Evolutionary conservation across 345 rosid genomes (phyloP).

Genomic region (Hibiscus syriacus): DNA sequence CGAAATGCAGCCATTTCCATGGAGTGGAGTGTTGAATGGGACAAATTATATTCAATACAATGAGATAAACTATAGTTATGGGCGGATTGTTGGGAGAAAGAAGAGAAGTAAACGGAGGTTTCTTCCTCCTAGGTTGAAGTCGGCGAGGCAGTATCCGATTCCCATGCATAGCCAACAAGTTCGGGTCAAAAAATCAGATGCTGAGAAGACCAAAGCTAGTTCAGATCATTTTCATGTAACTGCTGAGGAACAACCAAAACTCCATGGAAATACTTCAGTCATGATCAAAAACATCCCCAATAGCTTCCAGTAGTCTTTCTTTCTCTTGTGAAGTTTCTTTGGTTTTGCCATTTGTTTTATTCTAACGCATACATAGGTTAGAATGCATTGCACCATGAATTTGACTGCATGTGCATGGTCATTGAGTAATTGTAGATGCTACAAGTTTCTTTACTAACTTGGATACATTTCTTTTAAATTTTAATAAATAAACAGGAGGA

Average conservation of each 20-base stretch:
- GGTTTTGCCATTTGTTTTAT: background rate
- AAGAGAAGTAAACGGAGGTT: background rate
- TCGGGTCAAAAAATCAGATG: background rate
- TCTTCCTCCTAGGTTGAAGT: background rate
- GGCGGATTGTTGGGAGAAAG: background rate
- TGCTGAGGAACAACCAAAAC: background rate
- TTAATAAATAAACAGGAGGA: slow-evolving; percentile 24
- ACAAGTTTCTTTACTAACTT: background rate
- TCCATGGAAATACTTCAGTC: slow-evolving; percentile 23
- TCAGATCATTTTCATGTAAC: background rate
- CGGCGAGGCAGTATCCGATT: background rate
- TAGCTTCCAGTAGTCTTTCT: slow-evolving; percentile 19
- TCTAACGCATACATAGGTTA: too few species aligned
- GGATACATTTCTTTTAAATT: background rate
- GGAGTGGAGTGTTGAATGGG: background rate
- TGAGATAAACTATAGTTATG: too few species aligned
- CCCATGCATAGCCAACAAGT: background rate
- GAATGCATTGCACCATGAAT: too few species aligned
- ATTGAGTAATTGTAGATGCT: background rate
- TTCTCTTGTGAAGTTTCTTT: background rate
- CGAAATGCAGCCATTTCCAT: background rate
- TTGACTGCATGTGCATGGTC: background rate
- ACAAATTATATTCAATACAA: too few species aligned
- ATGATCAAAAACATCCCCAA: slow-evolving; percentile 49
- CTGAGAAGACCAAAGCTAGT: background rate